Evolutionary conservation across 2,329 filamentous ascomycete genomes (phyloP).

Genomic region (Claviceps cyperi): DNA sequence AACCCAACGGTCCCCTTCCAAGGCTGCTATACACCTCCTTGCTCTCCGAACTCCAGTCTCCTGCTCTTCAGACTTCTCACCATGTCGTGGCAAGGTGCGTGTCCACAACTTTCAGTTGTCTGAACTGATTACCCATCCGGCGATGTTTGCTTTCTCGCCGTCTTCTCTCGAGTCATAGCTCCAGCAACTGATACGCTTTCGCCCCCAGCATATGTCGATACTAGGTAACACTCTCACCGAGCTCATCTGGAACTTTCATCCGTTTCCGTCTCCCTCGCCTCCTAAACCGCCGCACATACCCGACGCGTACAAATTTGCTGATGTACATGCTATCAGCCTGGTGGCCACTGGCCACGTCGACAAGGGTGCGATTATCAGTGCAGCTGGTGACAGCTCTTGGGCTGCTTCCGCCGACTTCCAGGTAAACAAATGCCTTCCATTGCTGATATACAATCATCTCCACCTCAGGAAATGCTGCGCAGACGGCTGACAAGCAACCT

Average conservation of each 20-base stretch:
- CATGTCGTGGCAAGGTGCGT: conserved; percentile 65
- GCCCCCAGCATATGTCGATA: conserved; percentile 34
- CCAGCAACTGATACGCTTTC: conserved; percentile 8
- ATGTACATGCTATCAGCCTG: conserved; percentile 41
- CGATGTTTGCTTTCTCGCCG: conserved; percentile 10
- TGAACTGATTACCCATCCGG: background rate
- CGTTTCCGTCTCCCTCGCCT: background rate
- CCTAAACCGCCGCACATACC: conserved; percentile 9
- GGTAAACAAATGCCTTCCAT: conserved; percentile 31
- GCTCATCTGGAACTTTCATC: background rate
- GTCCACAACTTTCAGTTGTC: background rate
- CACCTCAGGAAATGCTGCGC: background rate
- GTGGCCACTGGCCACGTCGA: conserved; percentile 66
- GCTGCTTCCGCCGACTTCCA: conserved; percentile 55
- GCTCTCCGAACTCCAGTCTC: background rate
- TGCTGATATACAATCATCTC: conserved; percentile 12
- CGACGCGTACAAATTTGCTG: conserved; percentile 7
- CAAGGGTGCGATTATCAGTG: conserved; percentile 73
- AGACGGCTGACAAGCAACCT: background rate
- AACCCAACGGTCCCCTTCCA: conserved; percentile 1
- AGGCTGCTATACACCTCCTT: conserved; percentile 1
- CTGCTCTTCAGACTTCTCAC: conserved; percentile 14
- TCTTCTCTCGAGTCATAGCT: background rate
- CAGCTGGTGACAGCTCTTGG: conserved; percentile 69
- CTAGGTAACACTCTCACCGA: conserved; percentile 25